Percentiles rank a stretch among this genome's conserved stretches.
Evolutionary conservation across 148 eudicot species (phyloP).

Genomic region (Polygonum aviculare): DNA sequence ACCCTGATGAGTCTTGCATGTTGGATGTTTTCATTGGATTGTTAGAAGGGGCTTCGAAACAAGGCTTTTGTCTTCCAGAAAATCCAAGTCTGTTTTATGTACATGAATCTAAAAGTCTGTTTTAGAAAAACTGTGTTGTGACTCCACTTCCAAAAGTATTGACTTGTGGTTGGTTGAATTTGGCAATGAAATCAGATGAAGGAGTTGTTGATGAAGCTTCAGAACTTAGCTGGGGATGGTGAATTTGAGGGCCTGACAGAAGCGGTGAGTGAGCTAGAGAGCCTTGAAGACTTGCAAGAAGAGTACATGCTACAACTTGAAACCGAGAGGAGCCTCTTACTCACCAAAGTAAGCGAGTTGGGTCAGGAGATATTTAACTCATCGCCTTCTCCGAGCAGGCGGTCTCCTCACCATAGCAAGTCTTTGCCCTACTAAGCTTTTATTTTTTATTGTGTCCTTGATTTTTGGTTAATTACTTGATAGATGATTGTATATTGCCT

Average conservation of each 20-base stretch:
- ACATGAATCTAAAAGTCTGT: too few relatives aligned
- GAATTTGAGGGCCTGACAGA: slow-evolving; percentile 46
- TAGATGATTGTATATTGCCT: slow-evolving; percentile 6
- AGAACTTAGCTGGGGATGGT: slow-evolving; percentile 35
- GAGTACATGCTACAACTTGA: slow-evolving; percentile 77
- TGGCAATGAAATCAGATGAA: slow-evolving; percentile 50
- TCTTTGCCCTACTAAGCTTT: background rate
- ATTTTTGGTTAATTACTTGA: background rate
- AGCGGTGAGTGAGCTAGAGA: slow-evolving; percentile 55
- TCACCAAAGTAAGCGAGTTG: slow-evolving; percentile 70
- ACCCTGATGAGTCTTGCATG: too few relatives aligned
- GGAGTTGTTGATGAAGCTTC: slow-evolving; percentile 49
- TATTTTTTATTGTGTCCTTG: background rate
- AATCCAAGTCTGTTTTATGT: too few relatives aligned
- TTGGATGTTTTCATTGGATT: too few relatives aligned
- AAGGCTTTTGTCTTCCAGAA: too few relatives aligned
- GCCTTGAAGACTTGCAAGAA: slow-evolving; percentile 65
- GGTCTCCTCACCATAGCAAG: slow-evolving; percentile 14
- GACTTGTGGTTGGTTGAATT: background rate
- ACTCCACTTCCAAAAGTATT: too few relatives aligned
- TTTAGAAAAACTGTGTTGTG: too few relatives aligned
- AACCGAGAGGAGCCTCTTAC: slow-evolving; percentile 70
- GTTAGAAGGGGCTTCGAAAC: too few relatives aligned
- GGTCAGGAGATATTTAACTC: slow-evolving; percentile 76
- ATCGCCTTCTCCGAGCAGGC: slow-evolving; percentile 34